Evolutionary conservation across 768 basidiomycete genomes (phyloP).

Genomic region (Russula ochroleuca): DNA sequence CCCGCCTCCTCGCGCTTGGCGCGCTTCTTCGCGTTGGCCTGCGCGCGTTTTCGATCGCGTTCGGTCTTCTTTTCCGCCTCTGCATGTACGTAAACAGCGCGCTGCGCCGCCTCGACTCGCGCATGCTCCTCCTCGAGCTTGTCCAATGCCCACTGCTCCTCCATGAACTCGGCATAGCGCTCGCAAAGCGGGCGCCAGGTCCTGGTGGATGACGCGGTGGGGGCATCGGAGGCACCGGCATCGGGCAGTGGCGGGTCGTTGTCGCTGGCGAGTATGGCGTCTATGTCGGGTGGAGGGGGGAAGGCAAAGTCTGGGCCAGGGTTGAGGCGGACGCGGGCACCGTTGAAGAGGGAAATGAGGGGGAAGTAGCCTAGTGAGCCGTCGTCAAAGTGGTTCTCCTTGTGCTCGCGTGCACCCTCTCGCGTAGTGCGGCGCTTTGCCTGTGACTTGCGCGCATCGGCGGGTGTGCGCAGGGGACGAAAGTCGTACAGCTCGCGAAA

Average conservation of each 20-base stretch:
- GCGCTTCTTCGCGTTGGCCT: conserved; percentile 50
- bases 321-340: conserved; percentile 78
- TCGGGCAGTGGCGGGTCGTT: conserved; percentile 15
- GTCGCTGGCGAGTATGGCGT: conserved; percentile 48
- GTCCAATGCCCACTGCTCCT: conserved; percentile 78
- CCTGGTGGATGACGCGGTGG: conserved; percentile 31
- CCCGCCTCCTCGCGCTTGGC: conserved; percentile 37
- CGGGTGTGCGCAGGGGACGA: conserved; percentile 67
- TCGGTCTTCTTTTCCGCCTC: conserved; percentile 62
- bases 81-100: conserved; percentile 54
- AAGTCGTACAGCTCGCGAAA: conserved; percentile 90
- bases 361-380: conserved; percentile 95
- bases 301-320: conserved; percentile 84
- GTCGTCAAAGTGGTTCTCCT: conserved; percentile 87
- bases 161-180: conserved; percentile 79
- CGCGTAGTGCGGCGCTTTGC: conserved; percentile 57
- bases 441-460: conserved; percentile 57
- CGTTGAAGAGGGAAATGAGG: conserved; percentile 89
- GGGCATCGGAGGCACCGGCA: too few relatives aligned
- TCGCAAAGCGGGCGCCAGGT: conserved; percentile 81
- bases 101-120: conserved; percentile 37
- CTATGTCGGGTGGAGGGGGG: conserved; percentile 76
- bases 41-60: conserved; percentile 46
- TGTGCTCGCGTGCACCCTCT: conserved; percentile 63
- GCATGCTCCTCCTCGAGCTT: conserved; percentile 70